Base-by-base conservation (phyloP, 495 filamentous ascomycete genomes). In the Talaromyces adpressus region DNA sequence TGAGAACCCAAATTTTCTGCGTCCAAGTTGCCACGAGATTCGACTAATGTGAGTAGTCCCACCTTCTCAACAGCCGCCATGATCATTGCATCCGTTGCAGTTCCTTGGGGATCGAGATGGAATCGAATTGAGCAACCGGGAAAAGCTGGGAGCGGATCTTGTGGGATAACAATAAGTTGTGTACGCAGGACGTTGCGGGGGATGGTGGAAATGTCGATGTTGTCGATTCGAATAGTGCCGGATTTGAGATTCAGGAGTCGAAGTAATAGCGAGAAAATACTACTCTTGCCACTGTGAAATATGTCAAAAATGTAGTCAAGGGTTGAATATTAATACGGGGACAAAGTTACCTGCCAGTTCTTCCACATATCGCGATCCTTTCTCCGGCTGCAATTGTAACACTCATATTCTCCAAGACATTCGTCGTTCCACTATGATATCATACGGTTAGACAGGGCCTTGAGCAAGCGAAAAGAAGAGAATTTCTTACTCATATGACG, bases 311-410 rank as follows among this genome's bases (percentile, higher is more conserved):
- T 12, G 32, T 36, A 12, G 9, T 36, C 32, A 30, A 6, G 29
- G 4, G 29, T 30, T 5, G 1, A 7, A 30, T 30, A 30, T 30
- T 6, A 30, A 30, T 6, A 30, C 29, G 29, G 29, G 6, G 29
- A 30, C 29, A 30, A 30, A 30, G 29, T 20, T 58, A 72, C 72
- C 74, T 77, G 54, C 79, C 79, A 20, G 73, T 79, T 18, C 78
- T 67, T n/a, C 80, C 80, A 66, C 75, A 76, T 6, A 82, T 72
- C 0, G 76, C 79, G 22, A 82, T 63, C 54, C 74, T 80, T 57
- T 80, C 68, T n/a, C 79, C 77, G 6, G 72, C 47, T 6, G 29
- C 0, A 6, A 58, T 58, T 8, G 62, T 1, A 20, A 58, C 18
- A 20, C 29, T 58, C 23, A 30, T 36, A 20, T n/a, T 20, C 29